These are phyloP conservation scores for Solanum acaule DNA, from an alignment of 257 asterid species.

Conservation along the genomic window DNA sequence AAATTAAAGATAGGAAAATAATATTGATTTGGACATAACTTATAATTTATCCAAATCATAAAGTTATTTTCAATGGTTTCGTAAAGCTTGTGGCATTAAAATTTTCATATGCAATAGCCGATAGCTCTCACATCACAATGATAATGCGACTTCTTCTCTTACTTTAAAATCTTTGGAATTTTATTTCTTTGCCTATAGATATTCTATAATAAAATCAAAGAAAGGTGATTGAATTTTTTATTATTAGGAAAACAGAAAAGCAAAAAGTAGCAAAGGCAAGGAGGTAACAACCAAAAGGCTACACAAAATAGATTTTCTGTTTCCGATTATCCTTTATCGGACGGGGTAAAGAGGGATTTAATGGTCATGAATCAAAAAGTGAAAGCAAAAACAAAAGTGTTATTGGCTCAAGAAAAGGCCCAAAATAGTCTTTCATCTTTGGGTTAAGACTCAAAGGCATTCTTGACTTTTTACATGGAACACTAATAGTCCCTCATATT, in stretches of 20 bases:
- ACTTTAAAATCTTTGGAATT: no score
- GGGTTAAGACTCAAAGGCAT: no score
- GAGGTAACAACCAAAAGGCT: neutral
- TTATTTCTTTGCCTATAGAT: neutral
- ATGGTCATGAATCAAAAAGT: neutral
- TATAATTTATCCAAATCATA: neutral
- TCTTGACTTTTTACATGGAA: no score
- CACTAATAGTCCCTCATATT: no score
- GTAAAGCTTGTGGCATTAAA: neutral
- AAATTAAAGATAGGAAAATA: neutral
- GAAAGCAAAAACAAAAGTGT: neutral
- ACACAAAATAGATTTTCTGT: neutral
- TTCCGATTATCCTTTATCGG: neutral
- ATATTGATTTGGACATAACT: neutral
- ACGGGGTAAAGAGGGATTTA: neutral
- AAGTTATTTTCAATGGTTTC: neutral
- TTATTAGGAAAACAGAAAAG: neutral
- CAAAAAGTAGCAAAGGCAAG: neutral
- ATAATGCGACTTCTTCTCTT: neutral
- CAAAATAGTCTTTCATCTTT: no score
- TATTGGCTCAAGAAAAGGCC: neutral
- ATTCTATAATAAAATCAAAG: neutral
- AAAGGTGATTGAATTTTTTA: neutral
- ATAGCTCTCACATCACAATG: neutral
- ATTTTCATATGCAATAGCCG: neutral